Evolutionary conservation across 1,139 yeast genomes (phyloP), one percentile per base, ranked within the genome.

Genomic region (Zygosaccharomyces pseudobailii): DNA sequence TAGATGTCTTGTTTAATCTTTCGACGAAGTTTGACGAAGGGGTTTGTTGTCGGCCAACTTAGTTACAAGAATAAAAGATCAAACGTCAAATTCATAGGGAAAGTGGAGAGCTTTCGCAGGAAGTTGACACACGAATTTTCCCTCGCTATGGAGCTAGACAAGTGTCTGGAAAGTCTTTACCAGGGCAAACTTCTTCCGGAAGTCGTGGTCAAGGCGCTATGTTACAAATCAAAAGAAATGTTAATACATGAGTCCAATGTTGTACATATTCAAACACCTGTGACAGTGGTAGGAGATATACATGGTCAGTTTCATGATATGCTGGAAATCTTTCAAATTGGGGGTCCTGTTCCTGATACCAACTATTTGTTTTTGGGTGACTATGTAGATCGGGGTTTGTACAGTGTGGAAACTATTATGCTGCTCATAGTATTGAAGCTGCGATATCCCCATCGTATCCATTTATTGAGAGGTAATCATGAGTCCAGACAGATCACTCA

Each of bases 291-390:
- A 4, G 99, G 99, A 3, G 99, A 92, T 65, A 92, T 94, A 43
- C 99, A 92, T 61, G 98, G 98, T 3, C 99, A 92, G 66, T 92
- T 87, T 63, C 95, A 90, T 65, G 99, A 92, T 66, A 71, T 92
- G 48, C 69, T 92, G 36, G 98, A 92, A 66, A 88, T 92, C 36
- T 94, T 92, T 69, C 60, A 60, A 23, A 90, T 92, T 33, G 97
- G 97, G 0, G 98, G 98, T 0, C 78, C 80, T 46, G 87, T 96
- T 5, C 98, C 98, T 0, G 84, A 84, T 58, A 92, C 98, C 4
- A 92, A 92, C 66, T 92, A 92, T 66, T 69, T 92, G 36, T 92
- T 92, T 63, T 67, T 92, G 23, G 98, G 98, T 0, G 98, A 92
- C 66, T 90, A 89, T 59, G 97, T 89, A 35, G 97, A 88, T 66